Evolutionary conservation across 148 eudicot species (phyloP), one percentile per base, ranked within the genome.

Genomic region (Cornus suecica): DNA sequence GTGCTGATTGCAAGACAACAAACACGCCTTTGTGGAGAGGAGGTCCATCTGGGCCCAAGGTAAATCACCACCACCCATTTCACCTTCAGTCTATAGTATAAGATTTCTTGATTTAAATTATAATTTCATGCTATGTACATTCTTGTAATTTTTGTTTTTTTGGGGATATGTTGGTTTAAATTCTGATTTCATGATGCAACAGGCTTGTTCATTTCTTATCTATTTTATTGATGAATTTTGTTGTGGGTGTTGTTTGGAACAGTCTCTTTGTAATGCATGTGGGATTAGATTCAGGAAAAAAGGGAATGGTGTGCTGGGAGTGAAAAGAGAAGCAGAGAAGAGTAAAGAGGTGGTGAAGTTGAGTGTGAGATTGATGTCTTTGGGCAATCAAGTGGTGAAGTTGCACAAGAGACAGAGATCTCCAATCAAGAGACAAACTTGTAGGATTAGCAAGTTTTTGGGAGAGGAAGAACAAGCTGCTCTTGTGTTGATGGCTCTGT

Each of bases 231-330:
- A 8, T 52, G 2, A 52, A 52, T 29, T 23, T 25, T 63, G 0
- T 15, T n/a, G 28, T 76, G 56, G 16, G 56, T 63, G 20, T 31
- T 27, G 52, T 72, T 32, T 62, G 62, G 62, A 61, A 18, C 90
- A 90, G 94, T 84, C 94, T n/a, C 78, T 90, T 28, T 88, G 94
- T 66, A 90, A 90, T 82, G 94, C 94, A 3, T 90, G 94, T 78
- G 94, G 94, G 70, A 90, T 90, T 18, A 81, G 84, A 41, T 77
- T 82, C 64, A 85, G 88, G 22, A 90, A 90, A 84, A 88, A 80
- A 62, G 82, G 78, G 66, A 73, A 73, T 54, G 78, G 77, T 16
- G 61, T 79, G 64, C 71, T 71, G 65, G 73, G 65, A 66, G 34
- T 70, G n/a, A 74, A 71, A 27, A 73, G 77, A 31, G 80, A 76